Evolutionary conservation across 768 basidiomycete species (phyloP), one percentile per base, ranked within the genome.

Genomic region (Chalciporus pseudorubinellus): DNA sequence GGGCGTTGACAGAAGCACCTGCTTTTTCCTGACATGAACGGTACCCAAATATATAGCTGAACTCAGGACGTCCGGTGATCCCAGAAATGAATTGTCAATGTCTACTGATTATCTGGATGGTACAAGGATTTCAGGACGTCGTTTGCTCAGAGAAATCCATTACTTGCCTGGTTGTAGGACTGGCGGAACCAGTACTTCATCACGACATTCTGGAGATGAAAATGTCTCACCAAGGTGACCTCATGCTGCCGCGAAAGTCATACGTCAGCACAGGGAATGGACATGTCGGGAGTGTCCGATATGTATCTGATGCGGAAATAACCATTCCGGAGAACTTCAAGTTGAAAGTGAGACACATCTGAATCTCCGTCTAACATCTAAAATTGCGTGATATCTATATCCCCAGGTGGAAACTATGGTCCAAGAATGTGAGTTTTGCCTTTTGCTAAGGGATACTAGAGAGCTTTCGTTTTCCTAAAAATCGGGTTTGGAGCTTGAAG

Each of bases 301-400:
- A 9, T 6, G n/a, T 13, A 13, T 33, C 11, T 33, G 31, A 33
- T 33, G 13, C 31, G n/a, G 31, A 33, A 36, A 22, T 14, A 24
- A 26, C 44, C 33, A 16, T 40, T 38, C n/a, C 43, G 26, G 50
- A n/a, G n/a, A n/a, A n/a, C n/a, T n/a, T n/a, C n/a, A n/a, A n/a
- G n/a, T n/a, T n/a, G n/a, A n/a, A 56, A 58, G 60, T 62, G 60
- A 62, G 53, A 62, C 60, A 26, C 16, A n/a, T 51, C 40, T 31
- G 29, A n/a, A n/a, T n/a, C n/a, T n/a, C n/a, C 33, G 44, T 34
- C 38, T 24, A 28, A 11, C 18, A 48, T 48, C 41, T 34, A 42
- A 45, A 19, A 36, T 54, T 50, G 42, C 57, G 56, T 59, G 41
- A 58, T 48, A 33, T 14, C 31, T 47, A 11, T 39, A 46, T 44